Evolutionary conservation across 768 basidiomycete genomes (phyloP), one percentile per base, ranked within the genome.

Genomic region (Hygrocybe punicea): DNA sequence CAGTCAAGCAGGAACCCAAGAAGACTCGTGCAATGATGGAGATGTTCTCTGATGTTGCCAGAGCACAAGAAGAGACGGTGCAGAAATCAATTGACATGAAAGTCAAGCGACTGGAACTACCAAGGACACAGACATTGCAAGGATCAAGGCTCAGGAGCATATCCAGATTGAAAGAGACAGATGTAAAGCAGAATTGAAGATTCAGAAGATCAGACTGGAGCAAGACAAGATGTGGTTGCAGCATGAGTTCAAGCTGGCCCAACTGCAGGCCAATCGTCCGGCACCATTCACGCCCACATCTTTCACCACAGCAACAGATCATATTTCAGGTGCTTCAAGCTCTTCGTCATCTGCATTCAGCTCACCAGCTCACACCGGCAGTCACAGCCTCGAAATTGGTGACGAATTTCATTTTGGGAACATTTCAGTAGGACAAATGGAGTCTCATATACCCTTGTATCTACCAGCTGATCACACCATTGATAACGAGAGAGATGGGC

Each of bases 31-130:
- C 25, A 8, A 23, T 25, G 11, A 35, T 36, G 10, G 57, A 56
- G 23, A 42, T 50, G 24, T 58, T 61, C 34, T 4, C 19, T 21
- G 52, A 62, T 24, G 45, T 56, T 17, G 61, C 58, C 2, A 36
- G 29, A 16, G 57, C 49, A 16, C 61, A 63, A 50, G 58, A 63
- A 40, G 54, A 53, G 55, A 63, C 62, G 4, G 44, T 45, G 2
- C 64, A 60, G 50, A 51, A 57, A 25, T 21, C n/a, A 10, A n/a
- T 62, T 2, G 53, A 56, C 19, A 25, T 58, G 44, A 60, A 52
- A 53, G 14, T 24, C 2, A 51, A 55, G 60, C 39, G 46, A 46
- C 39, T 49, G 23, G 39, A 39, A 40, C 16, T 13, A 55, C 25
- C n/a, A 50, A 46, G 11, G 55, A 55, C 14, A 46, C 47, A 10